These are phyloP conservation scores for Pyrus pyrifolia DNA, from an alignment of 306 rosid genomes.

Conservation along the genomic window DNA sequence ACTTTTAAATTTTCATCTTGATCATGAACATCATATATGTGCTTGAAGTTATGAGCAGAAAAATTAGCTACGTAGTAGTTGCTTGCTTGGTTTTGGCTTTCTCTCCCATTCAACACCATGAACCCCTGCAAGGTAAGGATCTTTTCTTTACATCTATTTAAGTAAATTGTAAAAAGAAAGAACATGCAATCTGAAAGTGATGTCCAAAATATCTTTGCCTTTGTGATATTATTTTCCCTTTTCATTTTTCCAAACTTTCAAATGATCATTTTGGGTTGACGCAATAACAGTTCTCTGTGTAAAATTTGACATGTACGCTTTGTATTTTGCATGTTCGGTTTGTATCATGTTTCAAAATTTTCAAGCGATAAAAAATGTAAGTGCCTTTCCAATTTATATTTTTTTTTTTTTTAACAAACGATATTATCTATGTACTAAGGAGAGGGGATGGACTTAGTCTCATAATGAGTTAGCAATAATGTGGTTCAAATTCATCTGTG, in stretches of 20 bases:
- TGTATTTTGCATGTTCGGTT: not conserved
- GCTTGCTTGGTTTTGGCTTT: conserved; percentile 7
- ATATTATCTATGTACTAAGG: too few relatives aligned
- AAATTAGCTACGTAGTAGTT: not conserved
- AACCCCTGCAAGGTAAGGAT: conserved; percentile 36
- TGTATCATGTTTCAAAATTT: too few relatives aligned
- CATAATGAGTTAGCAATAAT: too few relatives aligned
- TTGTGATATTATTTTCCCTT: not conserved
- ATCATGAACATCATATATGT: not conserved
- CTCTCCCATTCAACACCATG: conserved; percentile 5
- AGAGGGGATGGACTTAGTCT: too few relatives aligned
- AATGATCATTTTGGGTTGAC: not conserved
- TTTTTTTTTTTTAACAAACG: too few relatives aligned
- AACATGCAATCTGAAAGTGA: not conserved
- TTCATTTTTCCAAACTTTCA: not conserved
- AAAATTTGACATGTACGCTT: not conserved
- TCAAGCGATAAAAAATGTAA: too few relatives aligned
- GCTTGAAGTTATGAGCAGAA: not conserved
- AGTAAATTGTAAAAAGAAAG: not conserved
- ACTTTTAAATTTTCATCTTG: not conserved
- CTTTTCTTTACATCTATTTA: conserved; percentile 21
- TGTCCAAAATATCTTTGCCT: not conserved
- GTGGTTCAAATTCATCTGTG: too few relatives aligned
- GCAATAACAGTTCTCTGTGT: not conserved
- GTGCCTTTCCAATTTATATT: too few relatives aligned